Base-by-base conservation (phyloP, 371 early-diverging fungal genomes). In the Mucor saturninus region DNA sequence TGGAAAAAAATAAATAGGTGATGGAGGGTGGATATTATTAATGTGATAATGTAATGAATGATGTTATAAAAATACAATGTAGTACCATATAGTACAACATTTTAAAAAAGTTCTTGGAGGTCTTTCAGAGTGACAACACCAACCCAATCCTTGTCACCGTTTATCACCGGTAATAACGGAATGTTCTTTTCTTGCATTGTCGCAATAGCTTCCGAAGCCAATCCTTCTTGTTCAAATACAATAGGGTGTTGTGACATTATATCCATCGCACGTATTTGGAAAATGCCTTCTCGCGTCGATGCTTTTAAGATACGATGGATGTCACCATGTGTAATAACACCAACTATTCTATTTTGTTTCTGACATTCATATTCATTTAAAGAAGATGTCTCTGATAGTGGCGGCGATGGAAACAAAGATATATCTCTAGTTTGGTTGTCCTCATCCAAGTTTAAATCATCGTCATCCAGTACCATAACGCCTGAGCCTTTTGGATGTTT, bases 91-190 rank as follows among this genome's bases (percentile, higher is more conserved):
- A 35, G 35, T 35, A 35, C 35, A 4, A 35, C 35, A 15, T 21
- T 8, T 56, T 66, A 82, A 32, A 82, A 77, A 11, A 82, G 64
- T 37, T 76, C 78, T 61, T 79, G 77, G 37, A 82, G 67, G 64
- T 77, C 80, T 42, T 79, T 79, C 21, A 75, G 53, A 7, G 75
- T 77, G 13, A 79, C 69, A 6, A 82, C 75, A 32, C 83, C 83
- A 30, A 61, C 59, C 69, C 69, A 79, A 1, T 61, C 30, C 2
- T 72, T 71, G 42, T 68, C 63, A 15, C 56, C 39, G 48, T 65
- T 68, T 2, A 79, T 52, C 31, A 79, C 76, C 3, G 83, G 83
- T 26, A 82, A 52, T 9, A 79, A 49, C 1, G 83, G 72, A 13
- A 82, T 38, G 4, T 69, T 61, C 26, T 65, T 64, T 8, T 65